Evolutionary conservation across 371 early-diverging fungal genomes (phyloP).

Genomic region (Parasitella parasitica): DNA sequence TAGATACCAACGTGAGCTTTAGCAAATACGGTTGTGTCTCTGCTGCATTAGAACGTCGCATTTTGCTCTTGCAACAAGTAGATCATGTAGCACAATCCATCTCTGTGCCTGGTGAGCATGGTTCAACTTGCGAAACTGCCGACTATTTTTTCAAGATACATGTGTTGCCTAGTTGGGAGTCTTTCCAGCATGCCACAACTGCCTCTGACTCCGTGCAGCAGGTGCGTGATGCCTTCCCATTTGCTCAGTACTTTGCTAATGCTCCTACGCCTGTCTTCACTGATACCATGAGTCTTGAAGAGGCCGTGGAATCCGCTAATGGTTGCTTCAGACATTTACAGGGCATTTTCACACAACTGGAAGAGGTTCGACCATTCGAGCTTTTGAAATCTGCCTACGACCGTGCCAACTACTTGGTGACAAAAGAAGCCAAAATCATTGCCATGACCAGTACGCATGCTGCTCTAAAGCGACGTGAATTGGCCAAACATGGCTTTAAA

Average conservation of each 20-base stretch:
- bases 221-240: constrained; percentile 72
- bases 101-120: constrained; percentile 77
- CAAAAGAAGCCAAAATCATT: constrained; percentile 93
- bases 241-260: constrained; percentile 71
- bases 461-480: constrained; percentile 83
- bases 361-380: constrained; percentile 90
- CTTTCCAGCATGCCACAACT: constrained; percentile 44
- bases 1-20: constrained; percentile 78
- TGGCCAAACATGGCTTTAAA: constrained; percentile 83
- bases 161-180: constrained; percentile 75
- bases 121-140: constrained; percentile 92
- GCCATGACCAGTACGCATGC: constrained; percentile 97
- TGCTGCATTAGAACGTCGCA: constrained; percentile 84
- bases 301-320: constrained; percentile 58
- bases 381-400: constrained; percentile 77
- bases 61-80: constrained; percentile 75
- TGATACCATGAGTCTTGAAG: constrained; percentile 39
- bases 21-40: constrained; percentile 92
- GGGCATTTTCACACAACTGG: constrained; percentile 72
- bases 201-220: constrained; percentile 17
- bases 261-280: constrained; percentile 78
- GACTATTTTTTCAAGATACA: constrained; percentile 83
- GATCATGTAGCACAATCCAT: constrained; percentile 73
- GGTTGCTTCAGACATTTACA: constrained; percentile 83
- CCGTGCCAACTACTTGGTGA: constrained; percentile 86